phyloP scores from a whole-genome alignment of 2,329 filamentous ascomycete species.

The Penicillium sp. region DNA sequence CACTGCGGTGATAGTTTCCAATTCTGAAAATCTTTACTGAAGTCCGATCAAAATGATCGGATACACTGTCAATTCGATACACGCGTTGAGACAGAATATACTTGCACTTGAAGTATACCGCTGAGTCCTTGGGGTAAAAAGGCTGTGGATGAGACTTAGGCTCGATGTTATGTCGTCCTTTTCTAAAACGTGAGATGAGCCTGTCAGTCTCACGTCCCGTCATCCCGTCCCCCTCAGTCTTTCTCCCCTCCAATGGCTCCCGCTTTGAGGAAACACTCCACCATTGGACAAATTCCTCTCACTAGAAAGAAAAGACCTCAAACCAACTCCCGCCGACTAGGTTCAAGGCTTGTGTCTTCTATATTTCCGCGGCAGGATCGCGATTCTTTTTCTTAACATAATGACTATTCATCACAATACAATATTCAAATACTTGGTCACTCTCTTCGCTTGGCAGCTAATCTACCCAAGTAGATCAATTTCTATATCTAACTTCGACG shows the following conservation, averaged over 20 bases:
- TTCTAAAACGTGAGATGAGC: too few species aligned
- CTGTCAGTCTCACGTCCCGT: too few species aligned
- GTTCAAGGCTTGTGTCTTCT: background rate
- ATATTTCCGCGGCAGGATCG: slow-evolving; percentile 18
- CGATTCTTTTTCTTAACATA: slow-evolving; percentile 32
- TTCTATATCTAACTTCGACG: too few species aligned
- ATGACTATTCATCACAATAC: slow-evolving; percentile 31
- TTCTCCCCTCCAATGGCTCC: background rate
- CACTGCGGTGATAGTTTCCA: background rate
- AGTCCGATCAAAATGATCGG: slow-evolving; percentile 29
- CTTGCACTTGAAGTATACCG: background rate
- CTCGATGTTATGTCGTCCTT: background rate
- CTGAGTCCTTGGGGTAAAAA: background rate
- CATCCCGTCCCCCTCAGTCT: too few species aligned
- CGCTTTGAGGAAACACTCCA: background rate
- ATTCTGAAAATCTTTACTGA: background rate
- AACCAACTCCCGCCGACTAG: background rate
- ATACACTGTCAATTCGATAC: background rate
- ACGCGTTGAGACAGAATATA: background rate
- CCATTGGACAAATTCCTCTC: background rate
- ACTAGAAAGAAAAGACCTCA: background rate
- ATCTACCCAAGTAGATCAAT: too few species aligned
- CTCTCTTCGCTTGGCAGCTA: too few species aligned
- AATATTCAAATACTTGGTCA: background rate
- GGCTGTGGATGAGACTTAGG: background rate